Percentiles rank a stretch among this genome's conserved stretches.
phyloP scores from a whole-genome alignment of 164 flowering plant genomes.

The Aristolochia californica region DNA sequence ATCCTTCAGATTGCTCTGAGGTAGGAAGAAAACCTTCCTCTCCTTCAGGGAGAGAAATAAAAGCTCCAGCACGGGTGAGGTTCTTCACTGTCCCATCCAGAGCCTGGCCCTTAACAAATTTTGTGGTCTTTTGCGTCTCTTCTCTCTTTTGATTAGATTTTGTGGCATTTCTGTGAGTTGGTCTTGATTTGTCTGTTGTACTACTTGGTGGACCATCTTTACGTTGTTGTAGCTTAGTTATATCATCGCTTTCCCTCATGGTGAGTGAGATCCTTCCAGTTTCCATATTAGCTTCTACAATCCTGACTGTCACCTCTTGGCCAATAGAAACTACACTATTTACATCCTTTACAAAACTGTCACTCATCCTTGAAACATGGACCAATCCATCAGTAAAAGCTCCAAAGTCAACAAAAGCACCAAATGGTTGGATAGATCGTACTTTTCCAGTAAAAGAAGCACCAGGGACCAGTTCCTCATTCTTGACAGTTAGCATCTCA shows the following conservation, averaged over 20 bases:
- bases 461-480: constrained; percentile 80
- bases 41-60: constrained; percentile 77
- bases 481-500: constrained; percentile 85
- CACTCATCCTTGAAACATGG: constrained; percentile 80
- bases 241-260: constrained; percentile 69
- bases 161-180: constrained; percentile 26
- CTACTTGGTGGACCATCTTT: constrained; percentile 25
- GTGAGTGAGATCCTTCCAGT: constrained; percentile 71
- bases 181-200: constrained; percentile 30
- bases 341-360: constrained; percentile 84
- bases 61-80: constrained; percentile 65
- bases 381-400: constrained; percentile 95
- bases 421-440: constrained; percentile 84
- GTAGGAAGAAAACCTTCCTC: constrained; percentile 90
- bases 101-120: constrained; percentile 70
- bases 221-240: constrained; percentile 30
- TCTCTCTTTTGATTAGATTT: constrained; percentile 30
- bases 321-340: constrained; percentile 66
- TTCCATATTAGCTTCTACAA: constrained; percentile 66
- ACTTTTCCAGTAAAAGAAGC: constrained; percentile 93
- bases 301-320: constrained; percentile 85
- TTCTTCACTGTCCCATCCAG: constrained; percentile 82
- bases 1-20: constrained; percentile 63
- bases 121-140: constrained; percentile 38
- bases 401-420: constrained; percentile 96